phyloP scores from a whole-genome alignment of 495 filamentous ascomycete genomes.

The Aspergillus affinis region DNA sequence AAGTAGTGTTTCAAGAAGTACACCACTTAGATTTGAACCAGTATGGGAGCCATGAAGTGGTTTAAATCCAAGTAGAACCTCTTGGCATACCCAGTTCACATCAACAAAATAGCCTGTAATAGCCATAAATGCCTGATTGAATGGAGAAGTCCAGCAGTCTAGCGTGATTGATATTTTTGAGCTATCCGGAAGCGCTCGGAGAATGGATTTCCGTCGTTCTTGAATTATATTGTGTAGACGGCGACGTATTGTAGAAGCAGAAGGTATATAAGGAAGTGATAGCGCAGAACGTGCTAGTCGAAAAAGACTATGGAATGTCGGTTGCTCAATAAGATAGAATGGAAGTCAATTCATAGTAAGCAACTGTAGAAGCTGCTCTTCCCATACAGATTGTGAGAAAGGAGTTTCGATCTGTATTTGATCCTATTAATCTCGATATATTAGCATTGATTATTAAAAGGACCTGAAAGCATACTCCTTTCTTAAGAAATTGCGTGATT shows the following conservation, averaged over 20 bases:
- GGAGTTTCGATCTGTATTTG: too few relatives aligned
- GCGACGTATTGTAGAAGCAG: neutral
- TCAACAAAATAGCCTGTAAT: neutral
- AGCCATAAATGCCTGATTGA: constrained; percentile 1
- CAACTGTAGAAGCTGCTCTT: neutral
- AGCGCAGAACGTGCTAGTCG: neutral
- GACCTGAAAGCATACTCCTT: too few relatives aligned
- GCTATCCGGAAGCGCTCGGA: neutral
- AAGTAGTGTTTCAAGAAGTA: constrained; percentile 5
- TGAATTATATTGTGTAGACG: neutral
- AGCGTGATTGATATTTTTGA: neutral
- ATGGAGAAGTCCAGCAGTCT: neutral
- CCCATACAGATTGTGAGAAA: too few relatives aligned
- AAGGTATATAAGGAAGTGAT: neutral
- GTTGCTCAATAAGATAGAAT: neutral
- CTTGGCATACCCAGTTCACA: neutral
- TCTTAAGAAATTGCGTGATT: too few relatives aligned
- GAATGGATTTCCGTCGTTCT: neutral
- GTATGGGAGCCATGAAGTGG: neutral
- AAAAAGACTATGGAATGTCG: neutral
- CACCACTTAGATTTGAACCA: constrained; percentile 11
- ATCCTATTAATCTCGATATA: too few relatives aligned
- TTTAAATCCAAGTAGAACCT: neutral
- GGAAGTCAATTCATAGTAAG: neutral
- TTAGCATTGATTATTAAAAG: too few relatives aligned